Conservation (phyloP, 306 rosid species). For the Trichosanthes cucumerina region DNA sequence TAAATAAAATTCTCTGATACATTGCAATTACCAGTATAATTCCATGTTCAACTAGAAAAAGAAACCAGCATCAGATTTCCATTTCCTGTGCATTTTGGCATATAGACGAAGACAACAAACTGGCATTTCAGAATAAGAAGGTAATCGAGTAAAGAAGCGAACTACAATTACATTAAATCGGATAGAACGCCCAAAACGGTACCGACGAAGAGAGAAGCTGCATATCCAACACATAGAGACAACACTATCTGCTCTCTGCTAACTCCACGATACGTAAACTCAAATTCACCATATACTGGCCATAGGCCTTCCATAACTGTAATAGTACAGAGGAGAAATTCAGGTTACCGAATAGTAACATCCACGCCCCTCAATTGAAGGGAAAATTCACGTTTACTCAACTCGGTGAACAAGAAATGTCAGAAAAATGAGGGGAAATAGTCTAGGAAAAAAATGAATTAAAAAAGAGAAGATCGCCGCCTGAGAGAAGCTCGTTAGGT, state of each 20-base stretch:
- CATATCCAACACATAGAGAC: slow-evolving; percentile 59
- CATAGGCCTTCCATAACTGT: slow-evolving; percentile 77
- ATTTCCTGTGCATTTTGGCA: not conserved
- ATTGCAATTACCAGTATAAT: not conserved
- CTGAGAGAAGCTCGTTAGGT: not conserved
- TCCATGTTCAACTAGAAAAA: not conserved
- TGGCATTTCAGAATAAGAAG: not conserved
- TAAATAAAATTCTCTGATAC: not conserved
- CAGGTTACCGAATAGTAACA: slow-evolving; percentile 20
- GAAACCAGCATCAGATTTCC: not conserved
- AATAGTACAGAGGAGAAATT: slow-evolving; percentile 7
- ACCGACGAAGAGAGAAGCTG: slow-evolving; percentile 53
- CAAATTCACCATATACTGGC: slow-evolving; percentile 70
- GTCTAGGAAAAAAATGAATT: not conserved
- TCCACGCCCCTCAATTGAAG: not conserved
- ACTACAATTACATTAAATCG: slow-evolving; percentile 58
- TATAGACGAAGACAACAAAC: not conserved
- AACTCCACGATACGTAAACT: slow-evolving; percentile 51
- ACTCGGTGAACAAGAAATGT: slow-evolving; percentile 8
- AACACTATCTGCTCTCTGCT: slow-evolving; percentile 45
- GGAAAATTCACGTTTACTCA: not conserved
- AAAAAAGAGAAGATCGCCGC: not conserved
- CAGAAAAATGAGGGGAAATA: not conserved
- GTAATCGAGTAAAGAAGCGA: not conserved
- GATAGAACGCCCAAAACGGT: slow-evolving; percentile 63